phyloP scores from a whole-genome alignment of 768 basidiomycete species.

The Suillus paluster region DNA sequence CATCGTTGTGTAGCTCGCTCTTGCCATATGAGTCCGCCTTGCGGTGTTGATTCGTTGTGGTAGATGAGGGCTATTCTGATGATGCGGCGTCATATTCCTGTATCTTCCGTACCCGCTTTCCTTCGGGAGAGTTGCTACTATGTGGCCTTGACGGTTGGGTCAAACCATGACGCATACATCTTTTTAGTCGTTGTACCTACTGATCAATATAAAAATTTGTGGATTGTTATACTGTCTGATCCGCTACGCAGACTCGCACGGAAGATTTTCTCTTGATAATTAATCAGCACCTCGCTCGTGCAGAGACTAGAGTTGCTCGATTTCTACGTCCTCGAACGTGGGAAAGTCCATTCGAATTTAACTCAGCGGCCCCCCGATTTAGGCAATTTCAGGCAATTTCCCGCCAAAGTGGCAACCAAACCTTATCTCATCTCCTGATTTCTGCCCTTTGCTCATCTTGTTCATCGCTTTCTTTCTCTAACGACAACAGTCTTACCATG shows the following conservation, averaged over 20 bases:
- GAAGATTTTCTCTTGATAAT: background rate
- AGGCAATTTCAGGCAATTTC: slow-evolving; percentile 27
- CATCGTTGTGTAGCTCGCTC: slow-evolving; percentile 41
- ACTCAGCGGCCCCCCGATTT: slow-evolving; percentile 25
- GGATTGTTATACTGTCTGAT: background rate
- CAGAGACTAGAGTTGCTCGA: too few relatives aligned
- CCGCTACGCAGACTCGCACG: background rate
- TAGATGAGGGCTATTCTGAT: slow-evolving; percentile 43
- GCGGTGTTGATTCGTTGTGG: slow-evolving; percentile 57
- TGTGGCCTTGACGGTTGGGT: slow-evolving; percentile 82
- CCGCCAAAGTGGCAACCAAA: slow-evolving; percentile 36
- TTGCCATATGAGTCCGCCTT: slow-evolving; percentile 48
- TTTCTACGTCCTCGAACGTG: background rate
- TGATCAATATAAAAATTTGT: background rate
- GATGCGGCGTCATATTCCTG: slow-evolving; percentile 80
- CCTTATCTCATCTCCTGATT: slow-evolving; percentile 41
- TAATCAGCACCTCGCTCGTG: too few relatives aligned
- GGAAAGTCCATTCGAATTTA: background rate
- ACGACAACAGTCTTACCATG: slow-evolving; percentile 43
- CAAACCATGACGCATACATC: slow-evolving; percentile 81
- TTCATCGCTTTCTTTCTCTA: slow-evolving; percentile 20
- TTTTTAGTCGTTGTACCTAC: background rate
- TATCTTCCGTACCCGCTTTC: slow-evolving; percentile 66
- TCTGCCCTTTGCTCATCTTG: slow-evolving; percentile 36
- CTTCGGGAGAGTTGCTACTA: slow-evolving; percentile 58